Evolutionary conservation across 2,329 filamentous ascomycete species (phyloP).

Genomic region (Cladophialophora carrionii): DNA sequence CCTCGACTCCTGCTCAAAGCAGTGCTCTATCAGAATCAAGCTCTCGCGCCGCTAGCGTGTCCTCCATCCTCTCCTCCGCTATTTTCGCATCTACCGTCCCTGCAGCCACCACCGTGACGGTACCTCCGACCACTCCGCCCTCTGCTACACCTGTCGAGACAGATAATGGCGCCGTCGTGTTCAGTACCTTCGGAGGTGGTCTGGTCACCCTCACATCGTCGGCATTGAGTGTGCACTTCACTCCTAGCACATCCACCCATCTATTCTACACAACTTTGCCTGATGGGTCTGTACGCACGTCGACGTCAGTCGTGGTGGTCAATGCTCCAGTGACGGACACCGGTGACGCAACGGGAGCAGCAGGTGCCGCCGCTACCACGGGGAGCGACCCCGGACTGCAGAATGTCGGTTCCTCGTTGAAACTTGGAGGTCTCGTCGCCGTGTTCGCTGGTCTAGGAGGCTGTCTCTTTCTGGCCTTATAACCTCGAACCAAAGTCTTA

Average conservation of each 20-base stretch:
- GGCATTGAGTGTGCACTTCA: conserved; percentile 36
- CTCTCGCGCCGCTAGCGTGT: conserved; percentile 33
- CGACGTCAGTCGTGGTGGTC: conserved; percentile 52
- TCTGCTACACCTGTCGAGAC: conserved; percentile 35
- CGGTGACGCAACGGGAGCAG: conserved; percentile 36
- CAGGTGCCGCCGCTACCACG: conserved; percentile 35
- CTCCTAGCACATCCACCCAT: conserved; percentile 46
- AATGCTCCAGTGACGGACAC: conserved; percentile 42
- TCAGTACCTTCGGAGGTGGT: conserved; percentile 41
- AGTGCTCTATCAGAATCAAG: conserved; percentile 33
- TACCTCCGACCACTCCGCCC: conserved; percentile 34
- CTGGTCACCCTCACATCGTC: conserved; percentile 39
- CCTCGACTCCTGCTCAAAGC: conserved; percentile 37
- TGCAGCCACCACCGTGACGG: conserved; percentile 35
- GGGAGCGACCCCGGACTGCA: conserved; percentile 47
- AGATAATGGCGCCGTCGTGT: conserved; percentile 39
- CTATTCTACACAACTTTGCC: conserved; percentile 48
- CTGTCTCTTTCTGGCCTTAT: conserved; percentile 26
- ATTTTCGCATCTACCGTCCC: conserved; percentile 37
- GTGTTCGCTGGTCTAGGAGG: conserved; percentile 20
- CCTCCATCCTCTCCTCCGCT: conserved; percentile 36
- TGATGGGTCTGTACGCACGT: conserved; percentile 49
- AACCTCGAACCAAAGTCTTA: background rate
- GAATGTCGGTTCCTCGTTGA: conserved; percentile 43
- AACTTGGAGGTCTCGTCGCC: conserved; percentile 28